Conservation (phyloP, 139 green algal genomes). For the Chlorella vulgaris region DNA sequence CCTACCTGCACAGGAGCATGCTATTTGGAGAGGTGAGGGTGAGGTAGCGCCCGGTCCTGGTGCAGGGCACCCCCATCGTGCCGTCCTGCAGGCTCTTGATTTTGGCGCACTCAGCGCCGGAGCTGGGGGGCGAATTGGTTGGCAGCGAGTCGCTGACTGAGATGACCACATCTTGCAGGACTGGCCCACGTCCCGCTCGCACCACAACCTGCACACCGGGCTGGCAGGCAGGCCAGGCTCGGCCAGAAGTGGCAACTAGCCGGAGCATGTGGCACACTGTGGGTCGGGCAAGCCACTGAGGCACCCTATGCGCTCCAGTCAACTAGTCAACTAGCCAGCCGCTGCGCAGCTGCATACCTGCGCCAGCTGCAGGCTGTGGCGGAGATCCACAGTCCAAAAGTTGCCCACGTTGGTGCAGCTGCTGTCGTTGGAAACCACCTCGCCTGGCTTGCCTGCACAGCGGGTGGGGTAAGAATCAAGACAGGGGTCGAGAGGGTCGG, state of each 20-base stretch:
- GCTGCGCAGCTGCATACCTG: neutral
- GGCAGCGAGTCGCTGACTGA: neutral
- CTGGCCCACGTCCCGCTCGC: neutral
- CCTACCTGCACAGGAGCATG: slow-evolving; percentile 25
- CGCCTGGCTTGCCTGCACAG: neutral
- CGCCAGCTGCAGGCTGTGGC: slow-evolving; percentile 1
- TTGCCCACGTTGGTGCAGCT: neutral
- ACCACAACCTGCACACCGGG: neutral
- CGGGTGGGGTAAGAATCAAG: neutral
- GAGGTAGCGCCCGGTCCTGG: slow-evolving; percentile 13
- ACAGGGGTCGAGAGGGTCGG: neutral
- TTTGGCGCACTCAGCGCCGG: neutral
- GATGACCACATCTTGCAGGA: neutral
- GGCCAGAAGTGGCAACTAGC: too few species aligned
- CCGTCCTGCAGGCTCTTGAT: neutral
- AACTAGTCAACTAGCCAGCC: neutral
- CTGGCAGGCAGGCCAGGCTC: too few species aligned
- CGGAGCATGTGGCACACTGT: neutral
- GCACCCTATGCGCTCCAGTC: neutral
- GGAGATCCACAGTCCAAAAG: slow-evolving; percentile 20
- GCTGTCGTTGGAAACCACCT: neutral
- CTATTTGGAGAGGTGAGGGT: neutral
- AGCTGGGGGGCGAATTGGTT: neutral
- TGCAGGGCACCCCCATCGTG: slow-evolving; percentile 1
- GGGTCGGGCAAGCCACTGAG: neutral